A percentile compares a stretch with the other conserved stretches of the same genome.
Conservation (phyloP, 129 eudicot genomes). For the Saussurea involucrata region DNA sequence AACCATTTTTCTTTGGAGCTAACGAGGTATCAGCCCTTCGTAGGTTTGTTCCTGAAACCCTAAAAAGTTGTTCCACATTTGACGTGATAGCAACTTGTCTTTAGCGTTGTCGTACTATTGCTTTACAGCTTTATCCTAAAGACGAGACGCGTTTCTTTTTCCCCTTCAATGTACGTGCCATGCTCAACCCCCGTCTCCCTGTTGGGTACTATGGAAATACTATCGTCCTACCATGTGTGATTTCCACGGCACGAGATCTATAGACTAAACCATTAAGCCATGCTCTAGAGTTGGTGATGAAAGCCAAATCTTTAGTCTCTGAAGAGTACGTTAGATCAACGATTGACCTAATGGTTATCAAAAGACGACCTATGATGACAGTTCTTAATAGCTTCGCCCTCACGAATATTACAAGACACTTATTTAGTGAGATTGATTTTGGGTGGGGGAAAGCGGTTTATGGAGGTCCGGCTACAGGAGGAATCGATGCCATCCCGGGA, state of each 20-base stretch:
- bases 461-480: slow-evolving; percentile 20
- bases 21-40: slow-evolving; percentile 17
- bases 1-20: slow-evolving; percentile 24
- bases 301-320: slow-evolving; percentile 19
- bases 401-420: neutral
- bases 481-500: neutral
- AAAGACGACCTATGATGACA: slow-evolving; percentile 11
- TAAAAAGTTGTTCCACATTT: slow-evolving; percentile 10
- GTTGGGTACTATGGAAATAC: slow-evolving; percentile 43
- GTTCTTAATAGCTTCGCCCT: neutral
- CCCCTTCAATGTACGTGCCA: slow-evolving; percentile 19
- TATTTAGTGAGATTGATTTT: slow-evolving; percentile 13
- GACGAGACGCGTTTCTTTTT: slow-evolving; percentile 16
- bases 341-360: slow-evolving; percentile 27
- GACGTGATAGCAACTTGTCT: slow-evolving; percentile 33
- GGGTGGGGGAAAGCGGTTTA: slow-evolving; percentile 40
- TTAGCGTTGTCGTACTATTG: slow-evolving; percentile 42
- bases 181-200: slow-evolving; percentile 17
- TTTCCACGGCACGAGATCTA: slow-evolving; percentile 24
- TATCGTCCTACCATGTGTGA: slow-evolving; percentile 13
- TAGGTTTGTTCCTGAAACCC: slow-evolving; percentile 9
- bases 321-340: slow-evolving; percentile 36
- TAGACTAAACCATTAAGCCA: slow-evolving; percentile 15
- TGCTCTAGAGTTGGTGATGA: slow-evolving; percentile 29
- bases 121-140: slow-evolving; percentile 20